A percentile compares a stretch with the other conserved stretches of the same genome.
Evolutionary conservation across 805 yeast genomes (phyloP).

Genomic region (Lipomyces spencermartinsiae): DNA sequence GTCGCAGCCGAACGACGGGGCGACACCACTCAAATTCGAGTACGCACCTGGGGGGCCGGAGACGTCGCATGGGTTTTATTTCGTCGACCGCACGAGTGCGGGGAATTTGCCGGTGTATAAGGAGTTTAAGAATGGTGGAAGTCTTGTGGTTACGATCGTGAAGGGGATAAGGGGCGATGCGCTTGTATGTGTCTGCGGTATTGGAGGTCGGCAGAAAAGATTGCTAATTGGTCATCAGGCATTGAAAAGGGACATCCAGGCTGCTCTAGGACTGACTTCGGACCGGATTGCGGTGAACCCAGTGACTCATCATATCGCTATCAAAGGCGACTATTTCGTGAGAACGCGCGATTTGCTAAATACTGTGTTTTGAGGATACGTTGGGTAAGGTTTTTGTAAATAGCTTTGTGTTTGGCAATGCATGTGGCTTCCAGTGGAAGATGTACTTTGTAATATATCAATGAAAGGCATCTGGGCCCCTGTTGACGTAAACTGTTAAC

Average conservation of each 20-base stretch:
- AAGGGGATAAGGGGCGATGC: conserved; percentile 16
- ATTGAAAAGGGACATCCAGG: conserved; percentile 8
- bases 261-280: conserved; percentile 7
- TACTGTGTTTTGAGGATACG: conserved; percentile 7
- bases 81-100: conserved; percentile 12
- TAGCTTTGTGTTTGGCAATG: neutral
- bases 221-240: neutral
- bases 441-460: neutral
- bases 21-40: neutral
- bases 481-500: neutral
- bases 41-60: neutral
- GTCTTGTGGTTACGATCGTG: conserved; percentile 1
- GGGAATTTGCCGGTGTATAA: conserved; percentile 24
- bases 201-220: neutral
- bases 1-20: neutral
- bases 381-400: neutral
- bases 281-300: neutral
- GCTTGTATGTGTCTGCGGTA: conserved; percentile 5
- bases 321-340: conserved; percentile 24
- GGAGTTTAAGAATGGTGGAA: conserved; percentile 7
- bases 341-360: conserved; percentile 1
- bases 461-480: neutral
- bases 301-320: neutral
- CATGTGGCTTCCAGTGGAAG: neutral
- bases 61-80: conserved; percentile 10